Percentiles rank a stretch among this genome's conserved stretches.
Conservation (phyloP, 1,284 basidiomycete genomes). For the Trichosporon asahii region DNA sequence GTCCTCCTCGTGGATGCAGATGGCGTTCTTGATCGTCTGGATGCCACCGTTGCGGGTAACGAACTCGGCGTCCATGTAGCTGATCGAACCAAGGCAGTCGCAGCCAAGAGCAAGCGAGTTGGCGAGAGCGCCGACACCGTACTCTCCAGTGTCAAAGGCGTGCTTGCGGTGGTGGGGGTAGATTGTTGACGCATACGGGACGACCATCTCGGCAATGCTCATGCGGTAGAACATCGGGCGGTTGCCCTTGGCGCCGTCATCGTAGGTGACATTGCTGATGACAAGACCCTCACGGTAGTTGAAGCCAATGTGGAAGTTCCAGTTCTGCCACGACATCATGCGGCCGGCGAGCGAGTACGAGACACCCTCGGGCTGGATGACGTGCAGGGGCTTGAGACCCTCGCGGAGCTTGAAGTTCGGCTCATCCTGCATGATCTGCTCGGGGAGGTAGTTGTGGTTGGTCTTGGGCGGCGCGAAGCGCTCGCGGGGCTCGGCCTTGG, state of each 20-base stretch:
- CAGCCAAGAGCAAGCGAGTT: constrained; percentile 54
- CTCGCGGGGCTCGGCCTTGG: constrained; percentile 29
- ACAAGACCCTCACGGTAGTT: constrained; percentile 49
- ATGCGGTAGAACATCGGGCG: constrained; percentile 53
- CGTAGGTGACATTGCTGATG: constrained; percentile 47
- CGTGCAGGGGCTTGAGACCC: constrained; percentile 78
- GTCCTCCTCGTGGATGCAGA: constrained; percentile 53
- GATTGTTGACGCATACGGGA: constrained; percentile 52
- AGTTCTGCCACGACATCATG: constrained; percentile 51
- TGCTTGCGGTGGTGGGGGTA: constrained; percentile 51
- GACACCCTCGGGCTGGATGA: constrained; percentile 87
- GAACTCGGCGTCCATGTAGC: constrained; percentile 48
- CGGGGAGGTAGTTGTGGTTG: constrained; percentile 53
- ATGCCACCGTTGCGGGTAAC: constrained; percentile 46
- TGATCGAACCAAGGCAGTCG: constrained; percentile 55
- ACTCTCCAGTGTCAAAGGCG: constrained; percentile 55
- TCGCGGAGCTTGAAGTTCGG: constrained; percentile 61
- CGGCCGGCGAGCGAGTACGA: constrained; percentile 80
- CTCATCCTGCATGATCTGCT: constrained; percentile 49
- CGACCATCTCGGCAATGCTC: constrained; percentile 54
- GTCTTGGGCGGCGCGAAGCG: constrained; percentile 52
- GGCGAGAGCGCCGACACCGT: constrained; percentile 51
- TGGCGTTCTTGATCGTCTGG: constrained; percentile 46
- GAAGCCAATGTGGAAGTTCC: constrained; percentile 42
- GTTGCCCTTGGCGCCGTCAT: constrained; percentile 42